phyloP scores from a whole-genome alignment of 176 grass and related monocot species.

The Musa troglodytarum region DNA sequence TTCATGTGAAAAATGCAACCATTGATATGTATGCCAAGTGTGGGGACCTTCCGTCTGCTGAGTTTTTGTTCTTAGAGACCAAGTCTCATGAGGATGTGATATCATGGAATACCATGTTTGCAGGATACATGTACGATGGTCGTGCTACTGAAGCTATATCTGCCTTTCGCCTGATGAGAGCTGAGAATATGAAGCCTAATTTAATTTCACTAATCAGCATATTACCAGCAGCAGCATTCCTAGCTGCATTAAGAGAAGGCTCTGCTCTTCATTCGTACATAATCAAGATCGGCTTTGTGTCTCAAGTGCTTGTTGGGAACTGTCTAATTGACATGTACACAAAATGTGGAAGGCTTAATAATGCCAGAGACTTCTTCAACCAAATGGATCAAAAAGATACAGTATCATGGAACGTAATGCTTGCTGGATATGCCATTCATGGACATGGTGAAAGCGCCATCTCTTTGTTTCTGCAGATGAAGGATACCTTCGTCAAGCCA shows the following conservation, averaged over 20 bases:
- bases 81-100: constrained; percentile 26
- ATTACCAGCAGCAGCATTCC: constrained; percentile 29
- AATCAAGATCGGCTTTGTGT: constrained; percentile 29
- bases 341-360: constrained; percentile 42
- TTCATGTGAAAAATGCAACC: constrained; percentile 44
- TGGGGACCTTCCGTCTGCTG: constrained; percentile 25
- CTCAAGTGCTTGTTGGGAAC: constrained; percentile 27
- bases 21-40: constrained; percentile 44
- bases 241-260: constrained; percentile 31
- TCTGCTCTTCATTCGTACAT: constrained; percentile 26
- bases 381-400: constrained; percentile 30
- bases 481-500: constrained; percentile 32
- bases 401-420: constrained; percentile 39
- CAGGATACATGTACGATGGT: constrained; percentile 40
- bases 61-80: constrained; percentile 26
- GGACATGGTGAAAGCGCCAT: constrained; percentile 59
- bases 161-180: constrained; percentile 31
- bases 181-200: constrained; percentile 32
- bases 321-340: constrained; percentile 42
- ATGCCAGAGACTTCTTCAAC: constrained; percentile 30
- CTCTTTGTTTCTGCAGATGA: constrained; percentile 52
- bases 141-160: constrained; percentile 23
- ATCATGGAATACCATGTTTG: constrained; percentile 45
- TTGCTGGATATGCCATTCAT: constrained; percentile 49
- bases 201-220: constrained; percentile 30